phyloP scores from a whole-genome alignment of 495 filamentous ascomycete genomes.

The Jackrogersella multiformis region DNA sequence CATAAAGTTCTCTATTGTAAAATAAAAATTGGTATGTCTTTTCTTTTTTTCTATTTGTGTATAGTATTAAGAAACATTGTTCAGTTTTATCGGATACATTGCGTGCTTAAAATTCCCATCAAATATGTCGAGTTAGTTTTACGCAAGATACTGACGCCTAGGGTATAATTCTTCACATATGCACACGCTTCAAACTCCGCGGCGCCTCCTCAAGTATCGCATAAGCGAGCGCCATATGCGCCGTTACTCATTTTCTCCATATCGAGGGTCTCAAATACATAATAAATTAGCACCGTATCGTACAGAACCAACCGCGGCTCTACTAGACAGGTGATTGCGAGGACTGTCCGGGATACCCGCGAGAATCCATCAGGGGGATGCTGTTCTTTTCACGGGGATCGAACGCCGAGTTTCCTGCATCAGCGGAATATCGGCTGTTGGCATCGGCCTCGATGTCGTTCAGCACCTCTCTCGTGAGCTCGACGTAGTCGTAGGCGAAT shows the following conservation, averaged over 20 bases:
- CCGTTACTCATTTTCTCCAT: slow-evolving; percentile 4
- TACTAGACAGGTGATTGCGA: slow-evolving; percentile 26
- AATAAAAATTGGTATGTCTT: too few species aligned
- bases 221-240: slow-evolving; percentile 16
- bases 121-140: slow-evolving; percentile 2
- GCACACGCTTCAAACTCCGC: slow-evolving; percentile 17
- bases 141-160: slow-evolving; percentile 12
- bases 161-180: slow-evolving; percentile 25
- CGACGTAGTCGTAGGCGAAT: slow-evolving; percentile 98
- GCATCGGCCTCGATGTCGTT: slow-evolving; percentile 63
- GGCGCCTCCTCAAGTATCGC: slow-evolving; percentile 23
- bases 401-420: slow-evolving; percentile 37
- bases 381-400: slow-evolving; percentile 50
- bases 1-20: too few species aligned
- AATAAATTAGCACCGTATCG: slow-evolving; percentile 13
- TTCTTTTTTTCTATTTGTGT: neutral
- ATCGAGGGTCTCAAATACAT: slow-evolving; percentile 5
- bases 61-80: neutral
- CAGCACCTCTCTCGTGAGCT: slow-evolving; percentile 85
- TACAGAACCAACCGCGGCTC: slow-evolving; percentile 9
- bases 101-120: slow-evolving; percentile 7
- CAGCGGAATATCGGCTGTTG: slow-evolving; percentile 51
- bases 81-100: slow-evolving; percentile 13
- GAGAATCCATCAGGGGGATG: slow-evolving; percentile 47
- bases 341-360: slow-evolving; percentile 36